Evolutionary conservation across 2,329 filamentous ascomycete species (phyloP), one percentile per base, ranked within the genome.

Genomic region (Verticillium nonalfalfae): DNA sequence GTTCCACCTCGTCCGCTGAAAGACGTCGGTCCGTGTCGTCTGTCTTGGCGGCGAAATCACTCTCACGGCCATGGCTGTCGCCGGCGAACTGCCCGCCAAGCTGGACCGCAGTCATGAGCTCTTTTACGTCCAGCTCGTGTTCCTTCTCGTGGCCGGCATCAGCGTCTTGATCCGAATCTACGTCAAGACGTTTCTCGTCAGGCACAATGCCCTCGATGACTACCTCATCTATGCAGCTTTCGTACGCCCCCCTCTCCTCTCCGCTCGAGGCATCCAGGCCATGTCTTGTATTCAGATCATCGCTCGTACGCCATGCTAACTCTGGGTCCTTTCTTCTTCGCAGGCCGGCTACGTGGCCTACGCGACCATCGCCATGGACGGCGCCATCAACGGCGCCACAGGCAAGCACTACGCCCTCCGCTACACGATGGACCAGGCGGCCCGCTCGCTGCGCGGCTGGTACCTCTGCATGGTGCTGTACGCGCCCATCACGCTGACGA

Each of bases 171-270:
- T 81, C 54, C 75, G 80, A 14, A 74, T 73, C 10, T 80, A 78
- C 66, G 79, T 79, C 40, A 78, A 79, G 60, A 57, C 72, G 1
- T 68, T 74, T 33, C 66, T 82, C 33, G 70, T 79, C 40, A 78
- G 75, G 57, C 75, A 73, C 36, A 67, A 79, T 36, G 71, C 75
- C 0, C 40, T 73, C 7, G 81, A 83, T 57, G 81, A 84, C 71
- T 78, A 73, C 63, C 67, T 81, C 52, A 79, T 81, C 66, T 69
- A 81, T 21, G 55, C 70, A 36, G 76, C 78, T 5, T 67, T 80
- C 69, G 80, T 83, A 71, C 59, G 70, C 66, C 57, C 15, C 52
- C 26, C 26, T 26, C 58, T 52, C 11, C 21, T n/a, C 45, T 31
- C 18, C 9, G 15, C 33, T 15, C 54, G 31, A 15, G 21, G 26